These are phyloP conservation scores for Tuber indicum DNA, from an alignment of 495 filamentous ascomycete species.

Conservation along the genomic window DNA sequence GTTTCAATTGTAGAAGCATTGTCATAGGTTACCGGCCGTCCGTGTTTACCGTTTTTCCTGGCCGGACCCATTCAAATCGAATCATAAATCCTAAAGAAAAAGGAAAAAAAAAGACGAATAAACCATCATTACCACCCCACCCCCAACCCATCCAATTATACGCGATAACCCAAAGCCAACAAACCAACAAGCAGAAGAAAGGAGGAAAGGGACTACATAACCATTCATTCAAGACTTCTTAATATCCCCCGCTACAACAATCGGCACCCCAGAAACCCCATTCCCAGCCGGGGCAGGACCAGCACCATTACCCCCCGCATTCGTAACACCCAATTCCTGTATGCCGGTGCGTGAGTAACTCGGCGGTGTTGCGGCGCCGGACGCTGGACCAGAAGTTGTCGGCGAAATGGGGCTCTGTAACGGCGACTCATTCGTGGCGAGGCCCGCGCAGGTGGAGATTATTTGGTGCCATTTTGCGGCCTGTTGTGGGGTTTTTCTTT, in stretches of 20 bases:
- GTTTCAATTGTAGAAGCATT: background rate
- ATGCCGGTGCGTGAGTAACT: constrained; percentile 26
- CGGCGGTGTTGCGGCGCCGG: constrained; percentile 17
- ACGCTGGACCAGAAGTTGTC: constrained; percentile 3
- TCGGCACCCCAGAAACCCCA: background rate
- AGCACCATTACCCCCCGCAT: background rate
- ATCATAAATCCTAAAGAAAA: background rate
- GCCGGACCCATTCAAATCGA: background rate
- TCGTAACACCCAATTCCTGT: constrained; percentile 19
- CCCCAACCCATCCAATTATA: background rate
- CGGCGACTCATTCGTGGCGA: constrained; percentile 33
- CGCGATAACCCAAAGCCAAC: background rate
- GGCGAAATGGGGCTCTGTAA: constrained; percentile 30
- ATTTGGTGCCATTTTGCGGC: constrained; percentile 34
- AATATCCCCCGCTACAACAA: background rate
- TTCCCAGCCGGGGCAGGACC: background rate
- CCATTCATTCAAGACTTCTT: background rate
- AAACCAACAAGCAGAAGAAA: background rate
- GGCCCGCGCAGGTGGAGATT: constrained; percentile 30
- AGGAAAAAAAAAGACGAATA: background rate
- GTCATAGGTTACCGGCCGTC: background rate
- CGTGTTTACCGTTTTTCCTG: background rate
- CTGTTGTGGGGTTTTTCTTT: constrained; percentile 6
- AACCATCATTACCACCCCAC: background rate
- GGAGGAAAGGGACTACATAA: background rate